phyloP scores from a whole-genome alignment of 1,284 basidiomycete genomes.

The Cerrena zonata region DNA sequence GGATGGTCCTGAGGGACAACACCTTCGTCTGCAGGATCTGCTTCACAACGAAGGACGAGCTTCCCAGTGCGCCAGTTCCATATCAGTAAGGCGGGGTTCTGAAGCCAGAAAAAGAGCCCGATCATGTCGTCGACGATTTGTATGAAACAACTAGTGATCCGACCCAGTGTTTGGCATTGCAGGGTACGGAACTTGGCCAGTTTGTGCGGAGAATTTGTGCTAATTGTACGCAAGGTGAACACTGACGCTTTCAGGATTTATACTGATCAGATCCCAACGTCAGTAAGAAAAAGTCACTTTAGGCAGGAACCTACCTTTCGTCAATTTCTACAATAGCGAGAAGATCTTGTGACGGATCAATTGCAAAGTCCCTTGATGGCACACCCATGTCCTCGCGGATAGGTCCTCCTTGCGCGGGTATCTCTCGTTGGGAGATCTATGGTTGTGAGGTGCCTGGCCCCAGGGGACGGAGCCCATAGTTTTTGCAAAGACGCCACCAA shows the following conservation, averaged over 20 bases:
- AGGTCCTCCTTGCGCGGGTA: conserved; percentile 16
- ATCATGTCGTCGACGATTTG: conserved; percentile 50
- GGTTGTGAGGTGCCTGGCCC: conserved; percentile 31
- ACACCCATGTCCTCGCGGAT: conserved; percentile 35
- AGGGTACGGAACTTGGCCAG: conserved; percentile 18
- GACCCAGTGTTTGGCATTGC: conserved; percentile 23
- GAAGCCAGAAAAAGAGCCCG: conserved; percentile 38
- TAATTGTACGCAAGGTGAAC: conserved; percentile 35
- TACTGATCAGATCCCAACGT: neutral
- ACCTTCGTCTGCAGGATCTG: neutral
- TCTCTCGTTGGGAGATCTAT: conserved; percentile 21
- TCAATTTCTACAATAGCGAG: conserved; percentile 41
- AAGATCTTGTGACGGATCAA: conserved; percentile 60
- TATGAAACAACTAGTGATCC: conserved; percentile 34
- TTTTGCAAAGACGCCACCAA: conserved; percentile 50
- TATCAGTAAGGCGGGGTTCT: conserved; percentile 35
- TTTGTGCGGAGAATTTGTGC: conserved; percentile 39
- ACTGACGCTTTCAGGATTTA: conserved; percentile 3
- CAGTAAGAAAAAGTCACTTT: neutral
- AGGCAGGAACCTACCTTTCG: conserved; percentile 14
- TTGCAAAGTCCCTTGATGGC: conserved; percentile 49
- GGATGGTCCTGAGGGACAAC: neutral
- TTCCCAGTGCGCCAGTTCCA: conserved; percentile 52
- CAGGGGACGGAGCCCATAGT: conserved; percentile 64
- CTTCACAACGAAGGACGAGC: conserved; percentile 25